Evolutionary conservation across 306 rosid species (phyloP), one percentile per base, ranked within the genome.

Genomic region (Inga oerstediana): DNA sequence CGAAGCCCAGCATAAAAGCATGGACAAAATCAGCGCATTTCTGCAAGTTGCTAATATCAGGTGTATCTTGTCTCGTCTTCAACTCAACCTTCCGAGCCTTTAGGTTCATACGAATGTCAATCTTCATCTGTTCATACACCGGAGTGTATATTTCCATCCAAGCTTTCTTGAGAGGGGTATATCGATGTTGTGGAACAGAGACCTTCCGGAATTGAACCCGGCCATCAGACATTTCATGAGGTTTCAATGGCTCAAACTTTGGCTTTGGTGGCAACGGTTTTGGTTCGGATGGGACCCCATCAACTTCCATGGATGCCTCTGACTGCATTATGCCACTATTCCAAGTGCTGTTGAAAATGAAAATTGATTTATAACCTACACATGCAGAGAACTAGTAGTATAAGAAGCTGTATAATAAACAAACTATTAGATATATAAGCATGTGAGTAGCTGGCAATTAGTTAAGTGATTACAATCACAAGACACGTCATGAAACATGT

Each of bases 81-180:
- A 94, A 61, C 79, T 92, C 97, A 56, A 94, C 97, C 83, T 89
- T 94, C 0, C 97, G 93, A 14, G 91, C 98, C 87, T 91, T 94
- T 65, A 91, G 86, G 74, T 94, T 92, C 97, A 94, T 94, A 1
- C 95, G 97, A 43, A 94, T 58, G 48, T 94, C 98, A 24, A 94
- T 84, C 84, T 92, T 94, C 97, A 94, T 94, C 85, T 92, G 93
- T 49, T 92, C 93, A 5, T 82, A 94, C 27, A 94, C 48, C 17
- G 98, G 98, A 17, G 94, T 89, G 61, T 94, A 94, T n/a, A 94
- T 72, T 2, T 92, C 95, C 98, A 94, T 87, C 97, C 98, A 94
- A 41, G 84, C 87, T 86, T 94, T 94, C 92, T 91, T 94, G 70
- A 94, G 98, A 66, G 97, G 98, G 2, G 94, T 81, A 56, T 88